Evolutionary conservation across 495 filamentous ascomycete species (phyloP).

Genomic region (Pyrenula massariospora): DNA sequence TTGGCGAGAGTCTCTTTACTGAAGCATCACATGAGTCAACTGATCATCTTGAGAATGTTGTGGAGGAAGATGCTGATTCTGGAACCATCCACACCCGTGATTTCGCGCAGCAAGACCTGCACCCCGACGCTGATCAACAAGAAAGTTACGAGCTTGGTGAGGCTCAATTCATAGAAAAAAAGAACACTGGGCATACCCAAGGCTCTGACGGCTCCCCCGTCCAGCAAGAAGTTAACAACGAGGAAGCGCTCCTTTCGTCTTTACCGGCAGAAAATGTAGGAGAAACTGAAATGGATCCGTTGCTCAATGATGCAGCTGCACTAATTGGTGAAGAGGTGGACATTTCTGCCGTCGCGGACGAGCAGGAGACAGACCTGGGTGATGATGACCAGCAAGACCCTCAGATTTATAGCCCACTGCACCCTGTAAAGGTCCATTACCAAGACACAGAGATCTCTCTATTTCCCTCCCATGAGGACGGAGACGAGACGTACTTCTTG

Average conservation of each 20-base stretch:
- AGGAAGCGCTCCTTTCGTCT: too few species aligned
- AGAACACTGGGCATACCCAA: too few species aligned
- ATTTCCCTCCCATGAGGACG: constrained; percentile 56
- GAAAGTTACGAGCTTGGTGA: constrained; percentile 2
- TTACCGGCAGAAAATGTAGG: too few species aligned
- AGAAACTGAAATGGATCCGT: too few species aligned
- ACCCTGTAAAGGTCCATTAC: constrained; percentile 52
- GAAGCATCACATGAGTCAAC: too few species aligned
- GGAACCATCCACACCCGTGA: background rate
- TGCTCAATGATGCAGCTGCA: too few species aligned
- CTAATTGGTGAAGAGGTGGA: too few species aligned
- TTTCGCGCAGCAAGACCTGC: constrained; percentile 5
- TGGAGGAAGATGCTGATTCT: too few species aligned
- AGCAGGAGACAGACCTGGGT: background rate
- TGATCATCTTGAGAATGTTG: too few species aligned
- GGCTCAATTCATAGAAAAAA: constrained; percentile 2
- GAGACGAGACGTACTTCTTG: constrained; percentile 62
- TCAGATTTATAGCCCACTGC: constrained; percentile 12
- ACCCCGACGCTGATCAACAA: constrained; percentile 1
- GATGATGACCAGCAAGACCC: background rate
- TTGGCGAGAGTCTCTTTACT: too few species aligned
- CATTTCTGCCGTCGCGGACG: background rate
- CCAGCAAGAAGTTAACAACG: too few species aligned
- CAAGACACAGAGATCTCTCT: constrained; percentile 56
- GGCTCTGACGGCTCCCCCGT: too few species aligned